Conservation (phyloP, 139 green algal species). For the Prasinococcaceae sp. region DNA sequence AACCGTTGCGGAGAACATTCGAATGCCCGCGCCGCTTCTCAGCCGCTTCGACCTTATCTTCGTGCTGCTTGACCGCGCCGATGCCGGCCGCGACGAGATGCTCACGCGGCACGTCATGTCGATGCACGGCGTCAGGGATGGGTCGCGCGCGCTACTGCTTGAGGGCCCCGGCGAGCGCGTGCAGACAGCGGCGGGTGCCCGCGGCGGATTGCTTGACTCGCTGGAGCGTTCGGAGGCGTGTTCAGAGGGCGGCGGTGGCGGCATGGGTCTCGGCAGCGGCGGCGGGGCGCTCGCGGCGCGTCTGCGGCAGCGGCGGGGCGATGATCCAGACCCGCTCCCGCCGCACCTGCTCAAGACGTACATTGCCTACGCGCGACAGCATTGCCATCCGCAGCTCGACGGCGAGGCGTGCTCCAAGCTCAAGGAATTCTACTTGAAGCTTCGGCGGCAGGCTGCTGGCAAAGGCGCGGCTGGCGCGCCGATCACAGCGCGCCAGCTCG, state of each 20-base stretch:
- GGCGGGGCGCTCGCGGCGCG: too few relatives aligned
- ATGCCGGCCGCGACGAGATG: conserved; percentile 50
- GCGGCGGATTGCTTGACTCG: neutral
- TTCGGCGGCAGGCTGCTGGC: conserved; percentile 23
- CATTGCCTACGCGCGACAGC: conserved; percentile 74
- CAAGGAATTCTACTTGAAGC: conserved; percentile 50
- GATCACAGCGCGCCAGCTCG: conserved; percentile 63
- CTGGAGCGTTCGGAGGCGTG: too few relatives aligned
- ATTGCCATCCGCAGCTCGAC: conserved; percentile 35
- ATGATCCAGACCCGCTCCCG: conserved; percentile 31
- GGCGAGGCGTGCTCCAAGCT: conserved; percentile 39
- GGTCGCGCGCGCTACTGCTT: too few relatives aligned
- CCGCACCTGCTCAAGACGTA: conserved; percentile 67
- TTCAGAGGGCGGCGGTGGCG: too few relatives aligned
- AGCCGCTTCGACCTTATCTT: conserved; percentile 91
- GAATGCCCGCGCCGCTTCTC: conserved; percentile 54
- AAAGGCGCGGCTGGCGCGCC: conserved; percentile 13
- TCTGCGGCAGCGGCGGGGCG: too few relatives aligned
- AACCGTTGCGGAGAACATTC: conserved; percentile 67
- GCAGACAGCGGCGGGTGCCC: neutral
- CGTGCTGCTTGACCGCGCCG: conserved; percentile 67
- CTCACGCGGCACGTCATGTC: conserved; percentile 80
- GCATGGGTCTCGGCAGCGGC: too few relatives aligned
- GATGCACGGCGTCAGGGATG: conserved; percentile 45
- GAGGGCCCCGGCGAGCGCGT: too few relatives aligned